phyloP scores from a whole-genome alignment of 352 stramenopile genomes.

The Phytophthora idaei region DNA sequence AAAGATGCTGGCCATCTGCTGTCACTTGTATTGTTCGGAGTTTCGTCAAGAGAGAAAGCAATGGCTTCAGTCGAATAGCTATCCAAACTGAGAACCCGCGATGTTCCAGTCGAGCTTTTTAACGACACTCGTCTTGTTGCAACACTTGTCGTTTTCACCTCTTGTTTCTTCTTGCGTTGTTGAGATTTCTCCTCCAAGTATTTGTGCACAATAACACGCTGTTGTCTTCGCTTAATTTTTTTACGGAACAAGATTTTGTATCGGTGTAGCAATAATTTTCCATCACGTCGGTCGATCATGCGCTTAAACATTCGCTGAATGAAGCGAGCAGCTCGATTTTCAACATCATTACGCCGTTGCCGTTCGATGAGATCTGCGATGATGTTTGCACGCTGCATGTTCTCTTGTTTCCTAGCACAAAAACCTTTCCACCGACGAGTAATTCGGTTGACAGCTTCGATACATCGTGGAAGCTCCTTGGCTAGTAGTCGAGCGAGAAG shows the following conservation, averaged over 20 bases:
- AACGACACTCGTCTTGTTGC: background rate
- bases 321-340: slow-evolving; percentile 23
- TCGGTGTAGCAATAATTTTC: slow-evolving; percentile 41
- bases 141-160: slow-evolving; percentile 6
- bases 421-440: slow-evolving; percentile 32
- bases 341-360: slow-evolving; percentile 29
- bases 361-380: slow-evolving; percentile 32
- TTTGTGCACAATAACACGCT: slow-evolving; percentile 60
- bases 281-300: slow-evolving; percentile 36
- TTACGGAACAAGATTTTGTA: slow-evolving; percentile 56
- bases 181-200: slow-evolving; percentile 50
- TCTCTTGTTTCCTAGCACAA: slow-evolving; percentile 13
- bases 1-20: background rate
- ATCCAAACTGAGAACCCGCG: slow-evolving; percentile 11
- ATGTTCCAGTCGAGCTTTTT: background rate
- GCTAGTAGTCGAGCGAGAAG: slow-evolving; percentile 35
- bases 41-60: slow-evolving; percentile 22
- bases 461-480: slow-evolving; percentile 36
- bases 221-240: slow-evolving; percentile 53
- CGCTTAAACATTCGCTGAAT: slow-evolving; percentile 48
- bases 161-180: slow-evolving; percentile 36
- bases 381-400: background rate
- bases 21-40: background rate
- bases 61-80: slow-evolving; percentile 9
- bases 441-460: slow-evolving; percentile 23